A percentile compares a stretch with the other conserved stretches of the same genome.
These are phyloP conservation scores for Phenoliferia sp. DNA, from an alignment of 1,284 basidiomycete species.

Conservation along the genomic window DNA sequence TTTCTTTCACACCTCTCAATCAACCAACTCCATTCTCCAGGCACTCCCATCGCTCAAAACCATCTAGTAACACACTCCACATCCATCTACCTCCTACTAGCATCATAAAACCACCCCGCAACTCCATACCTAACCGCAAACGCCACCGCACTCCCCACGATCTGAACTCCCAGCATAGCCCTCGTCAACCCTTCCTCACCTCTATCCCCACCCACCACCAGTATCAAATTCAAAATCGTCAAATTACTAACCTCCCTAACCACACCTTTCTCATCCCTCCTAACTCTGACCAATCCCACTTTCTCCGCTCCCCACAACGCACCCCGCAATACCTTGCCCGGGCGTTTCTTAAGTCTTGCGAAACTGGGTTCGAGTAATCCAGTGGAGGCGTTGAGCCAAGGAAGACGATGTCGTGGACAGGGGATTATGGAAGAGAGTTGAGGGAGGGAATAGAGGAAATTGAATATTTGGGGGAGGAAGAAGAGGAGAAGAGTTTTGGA, in stretches of 20 bases:
- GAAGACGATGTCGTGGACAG: constrained; percentile 89
- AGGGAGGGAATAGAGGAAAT: constrained; percentile 89
- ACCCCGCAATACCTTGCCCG: constrained; percentile 44
- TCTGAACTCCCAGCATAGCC: constrained; percentile 67
- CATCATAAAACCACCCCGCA: constrained; percentile 80
- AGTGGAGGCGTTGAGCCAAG: constrained; percentile 66
- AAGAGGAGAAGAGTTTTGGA: constrained; percentile 94
- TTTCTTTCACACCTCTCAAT: too few relatives aligned
- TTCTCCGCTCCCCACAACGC: constrained; percentile 56
- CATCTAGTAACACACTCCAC: constrained; percentile 1
- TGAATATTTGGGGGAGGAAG: constrained; percentile 97
- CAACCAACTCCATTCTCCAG: too few relatives aligned
- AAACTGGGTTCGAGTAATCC: constrained; percentile 70
- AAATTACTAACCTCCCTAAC: constrained; percentile 74
- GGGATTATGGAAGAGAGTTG: constrained; percentile 91
- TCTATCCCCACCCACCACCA: constrained; percentile 74
- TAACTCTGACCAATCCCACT: constrained; percentile 64
- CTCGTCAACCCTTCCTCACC: constrained; percentile 69
- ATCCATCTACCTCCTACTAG: constrained; percentile 61
- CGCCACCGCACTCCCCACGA: constrained; percentile 66
- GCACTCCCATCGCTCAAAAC: too few relatives aligned
- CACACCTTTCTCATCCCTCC: constrained; percentile 47
- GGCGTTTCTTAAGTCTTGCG: constrained; percentile 49
- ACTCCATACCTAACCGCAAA: constrained; percentile 82
- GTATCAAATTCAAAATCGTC: constrained; percentile 77